phyloP scores from a whole-genome alignment of 495 filamentous ascomycete species.

The Aspergillus kassunensis region DNA sequence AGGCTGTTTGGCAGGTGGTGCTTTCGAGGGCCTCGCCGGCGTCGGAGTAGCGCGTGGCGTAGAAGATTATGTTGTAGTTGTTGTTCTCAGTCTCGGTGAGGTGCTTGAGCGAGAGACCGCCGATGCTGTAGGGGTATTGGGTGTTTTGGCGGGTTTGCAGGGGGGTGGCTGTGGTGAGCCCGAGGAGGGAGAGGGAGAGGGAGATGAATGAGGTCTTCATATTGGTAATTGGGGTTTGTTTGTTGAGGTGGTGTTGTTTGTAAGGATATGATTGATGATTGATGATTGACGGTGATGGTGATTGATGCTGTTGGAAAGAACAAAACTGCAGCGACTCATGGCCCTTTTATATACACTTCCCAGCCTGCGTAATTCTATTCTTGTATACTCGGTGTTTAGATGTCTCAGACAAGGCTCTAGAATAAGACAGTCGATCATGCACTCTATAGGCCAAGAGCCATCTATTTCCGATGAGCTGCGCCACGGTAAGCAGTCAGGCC shows the following conservation, averaged over 20 bases:
- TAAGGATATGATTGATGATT: not conserved
- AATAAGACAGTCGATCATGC: not conserved
- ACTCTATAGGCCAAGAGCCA: not conserved
- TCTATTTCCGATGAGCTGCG: not conserved
- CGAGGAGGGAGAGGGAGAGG: not conserved
- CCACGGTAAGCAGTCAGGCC: no score
- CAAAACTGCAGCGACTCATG: not conserved
- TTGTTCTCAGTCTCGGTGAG: not conserved
- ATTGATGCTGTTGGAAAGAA: not conserved
- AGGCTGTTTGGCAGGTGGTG: not conserved
- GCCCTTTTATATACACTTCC: not conserved
- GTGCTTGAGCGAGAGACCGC: not conserved
- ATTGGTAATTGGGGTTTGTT: no score
- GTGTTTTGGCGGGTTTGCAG: not conserved
- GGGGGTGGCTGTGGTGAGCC: not conserved
- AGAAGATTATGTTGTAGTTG: not conserved
- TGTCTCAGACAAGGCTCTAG: not conserved
- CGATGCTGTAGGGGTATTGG: conserved; percentile 5
- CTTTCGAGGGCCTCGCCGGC: not conserved
- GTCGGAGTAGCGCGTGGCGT: not conserved
- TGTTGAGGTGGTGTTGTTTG: not conserved
- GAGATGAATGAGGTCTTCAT: conserved; percentile 1
- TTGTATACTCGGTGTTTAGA: not conserved
- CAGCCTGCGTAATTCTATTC: not conserved
- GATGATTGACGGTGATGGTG: no score